Conservation (phyloP, 1,284 basidiomycete species). For the Fomitopsis pinicola region DNA sequence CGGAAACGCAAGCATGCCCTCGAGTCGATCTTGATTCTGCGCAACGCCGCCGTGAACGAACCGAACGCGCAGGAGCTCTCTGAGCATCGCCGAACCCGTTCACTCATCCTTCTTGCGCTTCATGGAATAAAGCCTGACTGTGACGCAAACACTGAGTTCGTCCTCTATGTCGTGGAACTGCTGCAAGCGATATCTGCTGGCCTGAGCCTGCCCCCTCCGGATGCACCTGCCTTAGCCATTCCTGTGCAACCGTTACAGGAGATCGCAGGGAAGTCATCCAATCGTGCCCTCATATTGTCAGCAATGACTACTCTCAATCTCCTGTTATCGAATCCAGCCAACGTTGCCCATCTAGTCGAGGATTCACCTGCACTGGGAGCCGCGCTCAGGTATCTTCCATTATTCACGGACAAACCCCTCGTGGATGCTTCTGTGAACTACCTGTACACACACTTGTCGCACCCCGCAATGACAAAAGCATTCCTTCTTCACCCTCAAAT, state of each 20-base stretch:
- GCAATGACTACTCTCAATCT: slow-evolving; percentile 55
- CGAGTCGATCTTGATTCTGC: slow-evolving; percentile 72
- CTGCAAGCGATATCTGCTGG: slow-evolving; percentile 35
- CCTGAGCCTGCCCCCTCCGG: slow-evolving; percentile 25
- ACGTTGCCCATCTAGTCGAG: slow-evolving; percentile 46
- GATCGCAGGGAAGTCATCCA: slow-evolving; percentile 54
- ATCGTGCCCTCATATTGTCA: slow-evolving; percentile 70
- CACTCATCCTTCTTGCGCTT: slow-evolving; percentile 56
- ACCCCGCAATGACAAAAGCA: slow-evolving; percentile 71
- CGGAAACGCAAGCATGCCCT: slow-evolving; percentile 61
- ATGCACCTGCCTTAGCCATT: slow-evolving; percentile 22
- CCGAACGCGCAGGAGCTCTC: slow-evolving; percentile 61
- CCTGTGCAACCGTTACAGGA: slow-evolving; percentile 28
- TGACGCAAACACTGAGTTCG: slow-evolving; percentile 64
- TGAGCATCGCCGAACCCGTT: slow-evolving; percentile 51
- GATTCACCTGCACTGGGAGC: slow-evolving; percentile 55
- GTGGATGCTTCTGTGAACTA: slow-evolving; percentile 71
- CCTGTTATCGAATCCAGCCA: slow-evolving; percentile 58
- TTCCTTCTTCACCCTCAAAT: slow-evolving; percentile 69
- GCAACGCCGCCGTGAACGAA: slow-evolving; percentile 69
- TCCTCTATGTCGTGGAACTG: slow-evolving; percentile 66
- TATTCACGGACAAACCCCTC: slow-evolving; percentile 65
- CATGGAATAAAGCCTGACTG: slow-evolving; percentile 47
- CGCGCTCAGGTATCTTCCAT: slow-evolving; percentile 68
- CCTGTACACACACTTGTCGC: slow-evolving; percentile 70